A percentile compares a stretch with the other conserved stretches of the same genome.
phyloP scores from a whole-genome alignment of 768 basidiomycete genomes.

The Gautieria morchelliformis region DNA sequence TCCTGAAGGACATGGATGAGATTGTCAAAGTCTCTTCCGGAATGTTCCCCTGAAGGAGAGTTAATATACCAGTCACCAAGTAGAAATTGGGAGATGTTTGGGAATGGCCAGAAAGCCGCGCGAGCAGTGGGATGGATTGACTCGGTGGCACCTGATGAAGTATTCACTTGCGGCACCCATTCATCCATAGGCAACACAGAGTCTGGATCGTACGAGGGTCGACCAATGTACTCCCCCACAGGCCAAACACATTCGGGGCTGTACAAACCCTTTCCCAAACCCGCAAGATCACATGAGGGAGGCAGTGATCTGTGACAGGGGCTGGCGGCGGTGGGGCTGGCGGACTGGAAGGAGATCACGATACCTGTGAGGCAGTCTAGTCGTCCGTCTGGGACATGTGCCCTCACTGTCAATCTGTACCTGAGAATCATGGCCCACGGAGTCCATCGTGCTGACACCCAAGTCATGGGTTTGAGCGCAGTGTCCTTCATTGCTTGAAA shows the following conservation, averaged over 20 bases:
- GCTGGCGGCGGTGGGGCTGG: no score
- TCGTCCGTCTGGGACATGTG: no score
- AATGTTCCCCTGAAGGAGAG: background rate
- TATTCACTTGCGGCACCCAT: background rate
- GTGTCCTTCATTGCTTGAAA: no score
- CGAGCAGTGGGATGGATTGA: no score
- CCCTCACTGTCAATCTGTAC: no score
- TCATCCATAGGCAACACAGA: conserved; percentile 1
- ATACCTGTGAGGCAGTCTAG: no score
- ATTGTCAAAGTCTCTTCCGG: background rate
- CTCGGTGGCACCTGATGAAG: background rate
- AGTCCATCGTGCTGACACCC: no score
- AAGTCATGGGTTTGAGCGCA: no score
- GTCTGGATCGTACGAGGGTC: conserved; percentile 21
- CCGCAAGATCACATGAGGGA: no score
- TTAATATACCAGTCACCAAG: background rate
- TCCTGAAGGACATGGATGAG: background rate
- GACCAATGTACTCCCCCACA: conserved; percentile 16
- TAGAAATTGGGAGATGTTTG: background rate
- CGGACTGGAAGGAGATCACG: no score
- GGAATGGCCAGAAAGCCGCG: background rate
- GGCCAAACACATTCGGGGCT: conserved; percentile 14
- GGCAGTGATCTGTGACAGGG: no score
- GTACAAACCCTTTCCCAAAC: conserved; percentile 16
- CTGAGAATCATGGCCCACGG: no score